Evolutionary conservation across 768 basidiomycete genomes (phyloP).

Genomic region (Tremella yokohamensis): DNA sequence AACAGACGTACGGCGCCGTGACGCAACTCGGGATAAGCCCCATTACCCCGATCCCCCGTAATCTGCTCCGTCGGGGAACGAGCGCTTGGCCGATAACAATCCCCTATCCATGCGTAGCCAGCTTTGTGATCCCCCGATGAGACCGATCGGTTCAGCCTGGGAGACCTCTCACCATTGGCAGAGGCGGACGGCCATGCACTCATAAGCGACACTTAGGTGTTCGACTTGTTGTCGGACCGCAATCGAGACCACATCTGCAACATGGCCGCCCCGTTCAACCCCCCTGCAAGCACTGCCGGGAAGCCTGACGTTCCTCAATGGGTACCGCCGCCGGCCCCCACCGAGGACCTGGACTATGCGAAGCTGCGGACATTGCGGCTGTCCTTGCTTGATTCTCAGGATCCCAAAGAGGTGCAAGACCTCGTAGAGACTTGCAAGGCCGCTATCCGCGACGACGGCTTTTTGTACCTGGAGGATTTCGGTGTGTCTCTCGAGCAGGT

Average conservation of each 20-base stretch:
- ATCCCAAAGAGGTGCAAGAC: conserved; percentile 14
- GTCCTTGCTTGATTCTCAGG: conserved; percentile 21
- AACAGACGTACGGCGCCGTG: no score
- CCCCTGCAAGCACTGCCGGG: conserved; percentile 14
- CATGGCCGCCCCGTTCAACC: conserved; percentile 27
- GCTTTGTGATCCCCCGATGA: no score
- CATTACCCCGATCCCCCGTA: no score
- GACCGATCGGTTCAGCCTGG: no score
- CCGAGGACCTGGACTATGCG: conserved; percentile 20
- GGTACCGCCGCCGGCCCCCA: conserved; percentile 14
- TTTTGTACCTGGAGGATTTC: conserved; percentile 28
- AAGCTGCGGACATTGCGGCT: conserved; percentile 29
- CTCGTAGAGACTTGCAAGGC: conserved; percentile 24
- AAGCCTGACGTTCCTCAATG: conserved; percentile 20
- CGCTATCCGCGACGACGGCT: conserved; percentile 34
- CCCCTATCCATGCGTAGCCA: no score
- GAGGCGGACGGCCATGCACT: no score
- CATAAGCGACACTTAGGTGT: no score
- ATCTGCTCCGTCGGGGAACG: no score
- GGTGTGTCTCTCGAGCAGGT: conserved; percentile 31
- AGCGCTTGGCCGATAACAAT: no score
- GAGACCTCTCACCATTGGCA: no score
- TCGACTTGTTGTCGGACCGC: no score
- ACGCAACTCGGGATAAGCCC: no score
- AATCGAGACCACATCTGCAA: conserved; percentile 2